Evolutionary conservation across 176 grass and related monocot species (phyloP).

Genomic region (Elymus sibiricus): DNA sequence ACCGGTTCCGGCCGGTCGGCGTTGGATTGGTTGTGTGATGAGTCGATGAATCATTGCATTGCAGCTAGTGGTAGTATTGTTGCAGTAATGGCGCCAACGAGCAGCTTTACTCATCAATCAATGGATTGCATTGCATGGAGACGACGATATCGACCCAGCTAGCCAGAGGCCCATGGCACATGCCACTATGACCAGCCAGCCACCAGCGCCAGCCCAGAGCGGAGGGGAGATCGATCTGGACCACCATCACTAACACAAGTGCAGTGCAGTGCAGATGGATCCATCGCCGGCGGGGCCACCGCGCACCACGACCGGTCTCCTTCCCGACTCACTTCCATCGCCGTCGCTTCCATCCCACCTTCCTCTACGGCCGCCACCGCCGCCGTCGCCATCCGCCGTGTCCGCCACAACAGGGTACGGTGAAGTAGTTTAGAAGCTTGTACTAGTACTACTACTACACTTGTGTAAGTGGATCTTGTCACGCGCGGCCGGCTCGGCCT

Average conservation of each 20-base stretch:
- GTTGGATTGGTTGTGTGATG: neutral
- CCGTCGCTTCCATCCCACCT: too few species aligned
- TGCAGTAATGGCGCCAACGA: slow-evolving; percentile 1
- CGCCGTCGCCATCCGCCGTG: neutral
- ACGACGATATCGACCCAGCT: too few species aligned
- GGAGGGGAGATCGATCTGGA: neutral
- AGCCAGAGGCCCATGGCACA: neutral
- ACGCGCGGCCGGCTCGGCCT: neutral
- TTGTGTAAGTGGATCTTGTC: neutral
- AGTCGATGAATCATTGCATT: neutral
- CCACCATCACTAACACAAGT: neutral
- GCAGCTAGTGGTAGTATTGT: neutral
- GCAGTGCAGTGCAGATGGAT: too few species aligned
- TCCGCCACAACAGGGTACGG: neutral
- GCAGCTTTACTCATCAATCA: neutral
- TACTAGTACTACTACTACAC: neutral
- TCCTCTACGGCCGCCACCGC: neutral
- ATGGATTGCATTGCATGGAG: neutral
- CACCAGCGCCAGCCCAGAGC: neutral
- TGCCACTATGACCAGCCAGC: neutral
- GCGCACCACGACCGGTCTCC: slow-evolving; percentile 1
- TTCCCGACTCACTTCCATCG: neutral
- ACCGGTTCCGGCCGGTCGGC: neutral
- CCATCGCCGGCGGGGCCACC: neutral
- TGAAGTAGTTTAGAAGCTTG: neutral